Base-by-base conservation (phyloP, 169 alveolate species). In the Plasmodium berghei region DNA sequence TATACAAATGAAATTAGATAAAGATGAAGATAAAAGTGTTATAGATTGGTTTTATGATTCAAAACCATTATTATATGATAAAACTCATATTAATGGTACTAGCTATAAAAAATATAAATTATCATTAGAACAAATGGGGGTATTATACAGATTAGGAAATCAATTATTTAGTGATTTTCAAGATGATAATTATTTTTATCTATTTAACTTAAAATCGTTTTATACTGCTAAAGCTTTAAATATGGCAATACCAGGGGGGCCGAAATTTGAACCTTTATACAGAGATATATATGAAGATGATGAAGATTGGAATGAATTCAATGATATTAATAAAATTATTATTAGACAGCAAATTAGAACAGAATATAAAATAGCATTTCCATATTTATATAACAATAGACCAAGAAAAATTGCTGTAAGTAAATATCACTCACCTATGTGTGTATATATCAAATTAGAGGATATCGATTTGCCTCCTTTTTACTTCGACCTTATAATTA, bases 231-330 rank as follows among this genome's bases (percentile, higher is more conserved):
- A 99, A 94, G 99, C 99, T 14, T 93, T 99, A 87, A 99, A 99
- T 95, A 93, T 99, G 94, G 99, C 99, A 20, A 99, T 99, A 62
- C 99, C 99, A 9, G 99, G 99, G 54, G 99, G 99, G 1, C 99
- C 99, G 22, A 99, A 99, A 95, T 99, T 99, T 95, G 99, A 99
- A 95, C 99, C 99, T 34, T 94, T 99, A 59, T 98, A 93, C 93
- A 94, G 99, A 67, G 99, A 98, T 95, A 93, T 96, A 73, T 93
- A 94, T 74, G 99, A 98, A 54, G 99, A 98, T 77, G 99, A 99
- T 92, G 99, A 99, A 92, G 99, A 99, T 95, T 99, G 99, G 99
- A 99, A 98, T 92, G 99, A 99, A 93, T 99, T 99, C 94, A 99
- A 99, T 93, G 99, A 99, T 90, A 98, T 99, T 56, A 96, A 97